Conservation (phyloP, 768 basidiomycete genomes). For the Termitomyces sp. region DNA sequence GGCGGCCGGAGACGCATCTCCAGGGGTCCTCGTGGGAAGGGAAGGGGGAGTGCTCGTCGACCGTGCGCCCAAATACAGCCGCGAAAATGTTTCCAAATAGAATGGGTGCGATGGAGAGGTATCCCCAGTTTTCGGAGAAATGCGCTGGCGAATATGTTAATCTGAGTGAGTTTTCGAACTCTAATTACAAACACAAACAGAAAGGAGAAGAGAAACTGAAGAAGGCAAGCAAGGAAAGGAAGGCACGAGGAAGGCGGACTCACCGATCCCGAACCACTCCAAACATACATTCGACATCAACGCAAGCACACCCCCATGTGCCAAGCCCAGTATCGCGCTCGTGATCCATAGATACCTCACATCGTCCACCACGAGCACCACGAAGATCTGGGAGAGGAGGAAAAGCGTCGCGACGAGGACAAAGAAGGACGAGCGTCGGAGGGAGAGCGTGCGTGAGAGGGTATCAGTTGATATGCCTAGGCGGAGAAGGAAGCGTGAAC, state of each 20-base stretch:
- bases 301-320: conserved; percentile 73
- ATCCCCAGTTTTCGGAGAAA: conserved; percentile 88
- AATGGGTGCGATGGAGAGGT: conserved; percentile 67
- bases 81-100: conserved; percentile 81
- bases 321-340: conserved; percentile 48
- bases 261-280: conserved; percentile 88
- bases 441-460: conserved; percentile 47
- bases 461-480: conserved; percentile 69
- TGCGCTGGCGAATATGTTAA: conserved; percentile 39
- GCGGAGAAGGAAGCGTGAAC: neutral
- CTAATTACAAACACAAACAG: neutral
- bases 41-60: conserved; percentile 60
- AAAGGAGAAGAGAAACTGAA: neutral
- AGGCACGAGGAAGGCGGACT: conserved; percentile 23
- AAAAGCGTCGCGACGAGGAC: conserved; percentile 64
- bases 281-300: conserved; percentile 72
- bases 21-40: neutral
- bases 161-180: neutral
- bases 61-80: conserved; percentile 75
- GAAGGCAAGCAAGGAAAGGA: neutral
- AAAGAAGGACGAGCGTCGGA: conserved; percentile 71
- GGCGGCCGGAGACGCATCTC: conserved; percentile 48
- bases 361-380: conserved; percentile 53
- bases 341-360: conserved; percentile 68
- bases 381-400: conserved; percentile 67